phyloP scores from a whole-genome alignment of 2,329 filamentous ascomycete genomes.

The Teratosphaeria viscida region DNA sequence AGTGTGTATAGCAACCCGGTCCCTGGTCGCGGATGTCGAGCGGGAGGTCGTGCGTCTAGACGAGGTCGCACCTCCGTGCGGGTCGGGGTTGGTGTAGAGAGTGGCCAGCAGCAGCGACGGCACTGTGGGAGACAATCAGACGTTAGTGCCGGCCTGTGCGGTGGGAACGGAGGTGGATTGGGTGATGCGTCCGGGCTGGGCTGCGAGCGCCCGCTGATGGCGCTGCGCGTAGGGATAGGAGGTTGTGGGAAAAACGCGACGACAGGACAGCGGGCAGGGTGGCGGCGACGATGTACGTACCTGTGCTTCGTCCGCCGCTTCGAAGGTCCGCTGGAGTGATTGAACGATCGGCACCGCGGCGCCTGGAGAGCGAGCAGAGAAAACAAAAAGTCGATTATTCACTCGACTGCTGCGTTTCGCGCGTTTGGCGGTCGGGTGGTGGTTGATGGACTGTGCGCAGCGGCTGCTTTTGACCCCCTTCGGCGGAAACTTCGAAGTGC shows the following conservation, averaged over 20 bases:
- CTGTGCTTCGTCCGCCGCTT: constrained; percentile 2
- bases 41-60: constrained; percentile 19
- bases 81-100: background rate
- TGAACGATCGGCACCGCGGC: background rate
- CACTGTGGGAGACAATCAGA: constrained; percentile 3
- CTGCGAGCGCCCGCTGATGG: constrained; percentile 3
- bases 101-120: constrained; percentile 3
- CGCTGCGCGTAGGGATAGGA: constrained; percentile 8
- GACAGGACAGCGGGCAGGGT: background rate
- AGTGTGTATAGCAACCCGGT: constrained; percentile 9
- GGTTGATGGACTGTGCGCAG: background rate
- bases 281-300: constrained; percentile 3
- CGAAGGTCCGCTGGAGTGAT: background rate
- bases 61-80: constrained; percentile 13
- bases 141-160: constrained; percentile 1
- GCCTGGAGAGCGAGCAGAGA: background rate
- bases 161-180: background rate
- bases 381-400: constrained; percentile 1
- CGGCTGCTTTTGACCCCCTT: background rate
- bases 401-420: constrained; percentile 1
- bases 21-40: constrained; percentile 16
- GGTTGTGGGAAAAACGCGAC: constrained; percentile 2
- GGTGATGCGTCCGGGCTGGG: background rate
- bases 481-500: background rate
- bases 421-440: background rate